Evolutionary conservation across 805 yeast species (phyloP), one percentile per base, ranked within the genome.

Genomic region (Kodamaea laetipori): DNA sequence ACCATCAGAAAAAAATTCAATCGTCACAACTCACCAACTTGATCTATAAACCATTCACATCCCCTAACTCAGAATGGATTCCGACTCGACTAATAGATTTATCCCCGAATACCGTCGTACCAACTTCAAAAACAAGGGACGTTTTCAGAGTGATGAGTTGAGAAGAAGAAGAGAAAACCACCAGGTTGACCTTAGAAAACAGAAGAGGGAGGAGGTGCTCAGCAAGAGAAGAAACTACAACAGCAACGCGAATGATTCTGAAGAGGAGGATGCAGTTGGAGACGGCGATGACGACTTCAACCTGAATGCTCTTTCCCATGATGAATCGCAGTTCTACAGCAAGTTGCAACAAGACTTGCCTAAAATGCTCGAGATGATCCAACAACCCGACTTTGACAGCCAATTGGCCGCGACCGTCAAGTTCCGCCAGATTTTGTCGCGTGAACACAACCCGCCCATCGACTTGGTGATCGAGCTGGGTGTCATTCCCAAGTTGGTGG

Each of bases 21-120:
- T 21, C 24, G 24, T 21, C 24, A 21, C 24, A 21, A 21, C 30
- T 26, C 30, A 9, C 30, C 30, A 26, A 26, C 24, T 21, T 21
- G 24, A 21, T 21, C 24, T 21, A 21, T 21, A 6, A 6, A 21
- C 24, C 24, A 21, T 21, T 21, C 24, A 6, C 8, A 21, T 21
- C 24, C 24, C 24, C 24, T 21, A 21, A 40, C n/a, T 8, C 30
- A 53, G 39, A 36, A 87, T 86, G 95, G 90, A 85, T 58, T 71
- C 84, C 37, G 90, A 84, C 52, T 72, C 90, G 31, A 78, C 92
- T 32, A 76, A 76, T 56, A 85, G 90, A 70, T 92, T 88, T 67
- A 87, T 94, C 48, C 99, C 99, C 37, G 98, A 94, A 68, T 92
- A 92, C 68, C 90, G 99, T 69, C 88, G 97, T 68, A 90, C 97